phyloP scores from a whole-genome alignment of 371 early-diverging fungal species.

The Apophysomyces variabilis region DNA sequence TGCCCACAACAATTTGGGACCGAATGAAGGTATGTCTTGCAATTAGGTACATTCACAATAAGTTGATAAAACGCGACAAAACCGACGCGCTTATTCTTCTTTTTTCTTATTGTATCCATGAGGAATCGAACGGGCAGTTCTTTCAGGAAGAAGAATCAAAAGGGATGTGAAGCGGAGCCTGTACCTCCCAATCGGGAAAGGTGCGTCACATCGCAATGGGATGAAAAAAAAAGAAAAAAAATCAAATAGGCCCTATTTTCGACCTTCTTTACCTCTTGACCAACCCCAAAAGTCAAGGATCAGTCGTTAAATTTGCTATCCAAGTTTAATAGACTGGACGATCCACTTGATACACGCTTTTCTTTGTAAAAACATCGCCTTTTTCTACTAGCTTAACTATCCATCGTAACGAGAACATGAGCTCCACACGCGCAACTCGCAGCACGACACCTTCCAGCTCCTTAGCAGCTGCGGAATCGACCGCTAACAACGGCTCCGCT shows the following conservation, averaged over 20 bases:
- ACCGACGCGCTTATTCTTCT: too few relatives aligned
- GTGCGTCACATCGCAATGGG: background rate
- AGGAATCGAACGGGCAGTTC: too few relatives aligned
- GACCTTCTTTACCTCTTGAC: constrained; percentile 3
- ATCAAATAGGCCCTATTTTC: background rate
- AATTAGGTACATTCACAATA: too few relatives aligned
- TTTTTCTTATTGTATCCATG: too few relatives aligned
- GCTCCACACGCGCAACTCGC: constrained; percentile 40
- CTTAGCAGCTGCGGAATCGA: constrained; percentile 15
- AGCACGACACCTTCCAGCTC: constrained; percentile 19
- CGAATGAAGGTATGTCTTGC: too few relatives aligned
- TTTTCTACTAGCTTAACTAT: constrained; percentile 1
- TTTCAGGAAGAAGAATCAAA: too few relatives aligned
- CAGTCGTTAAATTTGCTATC: constrained; percentile 9
- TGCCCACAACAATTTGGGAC: too few relatives aligned
- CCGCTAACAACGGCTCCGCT: constrained; percentile 12
- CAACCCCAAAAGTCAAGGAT: constrained; percentile 7
- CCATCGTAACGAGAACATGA: constrained; percentile 28
- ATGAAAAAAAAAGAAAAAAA: background rate
- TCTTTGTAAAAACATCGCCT: background rate
- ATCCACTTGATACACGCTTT: background rate
- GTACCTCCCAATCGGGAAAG: background rate
- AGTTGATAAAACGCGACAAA: too few relatives aligned
- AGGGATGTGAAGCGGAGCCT: background rate
- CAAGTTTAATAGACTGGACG: constrained; percentile 7